These are phyloP conservation scores for Leptographium flavum DNA, from an alignment of 2,329 filamentous ascomycete genomes.

Conservation along the genomic window DNA sequence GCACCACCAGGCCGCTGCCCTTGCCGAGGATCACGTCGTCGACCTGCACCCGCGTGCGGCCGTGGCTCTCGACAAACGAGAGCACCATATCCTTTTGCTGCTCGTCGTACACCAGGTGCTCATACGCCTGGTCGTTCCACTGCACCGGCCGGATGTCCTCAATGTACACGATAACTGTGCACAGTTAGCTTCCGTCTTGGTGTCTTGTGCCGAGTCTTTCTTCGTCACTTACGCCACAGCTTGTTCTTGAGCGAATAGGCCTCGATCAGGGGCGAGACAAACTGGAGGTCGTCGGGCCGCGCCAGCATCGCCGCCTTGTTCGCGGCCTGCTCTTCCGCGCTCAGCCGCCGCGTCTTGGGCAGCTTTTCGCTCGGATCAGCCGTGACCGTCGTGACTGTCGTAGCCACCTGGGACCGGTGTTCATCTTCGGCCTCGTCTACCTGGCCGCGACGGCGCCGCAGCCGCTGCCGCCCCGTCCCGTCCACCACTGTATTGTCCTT, in stretches of 20 bases:
- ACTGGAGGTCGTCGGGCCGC: conserved; percentile 23
- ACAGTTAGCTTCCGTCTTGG: neutral
- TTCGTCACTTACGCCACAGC: conserved; percentile 23
- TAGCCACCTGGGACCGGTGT: too few relatives aligned
- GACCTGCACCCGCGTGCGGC: conserved; percentile 12
- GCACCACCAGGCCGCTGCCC: conserved; percentile 28
- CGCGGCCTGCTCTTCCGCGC: conserved; percentile 19
- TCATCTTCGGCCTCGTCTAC: too few relatives aligned
- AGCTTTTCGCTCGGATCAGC: neutral
- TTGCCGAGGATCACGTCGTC: conserved; percentile 29
- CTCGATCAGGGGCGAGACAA: conserved; percentile 24
- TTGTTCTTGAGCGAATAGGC: conserved; percentile 33
- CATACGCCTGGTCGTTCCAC: conserved; percentile 31
- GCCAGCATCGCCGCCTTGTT: conserved; percentile 26
- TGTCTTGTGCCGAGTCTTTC: too few relatives aligned
- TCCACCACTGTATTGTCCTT: conserved; percentile 15
- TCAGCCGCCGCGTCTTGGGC: conserved; percentile 13
- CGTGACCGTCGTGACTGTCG: neutral
- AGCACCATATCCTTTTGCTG: conserved; percentile 32
- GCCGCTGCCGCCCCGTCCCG: conserved; percentile 5
- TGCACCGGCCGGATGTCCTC: conserved; percentile 26
- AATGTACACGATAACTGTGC: conserved; percentile 20
- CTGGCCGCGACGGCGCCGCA: too few relatives aligned
- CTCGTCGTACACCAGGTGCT: conserved; percentile 31
- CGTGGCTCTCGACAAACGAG: conserved; percentile 32